These are phyloP conservation scores for Rubus parviflorus DNA, from an alignment of 306 rosid species.

Conservation along the genomic window DNA sequence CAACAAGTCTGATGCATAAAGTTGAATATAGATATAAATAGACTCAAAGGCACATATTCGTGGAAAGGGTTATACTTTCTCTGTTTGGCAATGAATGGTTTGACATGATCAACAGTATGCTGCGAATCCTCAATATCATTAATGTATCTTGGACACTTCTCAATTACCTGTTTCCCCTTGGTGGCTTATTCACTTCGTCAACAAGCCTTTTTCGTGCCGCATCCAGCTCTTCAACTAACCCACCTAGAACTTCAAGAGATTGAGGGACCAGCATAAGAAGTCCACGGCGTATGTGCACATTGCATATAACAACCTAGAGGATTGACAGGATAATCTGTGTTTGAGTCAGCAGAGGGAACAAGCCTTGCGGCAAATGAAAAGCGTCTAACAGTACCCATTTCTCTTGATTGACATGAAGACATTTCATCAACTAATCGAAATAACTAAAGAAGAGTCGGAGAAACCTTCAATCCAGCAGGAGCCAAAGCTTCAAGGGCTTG, in stretches of 20 bases:
- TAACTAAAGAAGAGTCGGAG: conserved; percentile 6
- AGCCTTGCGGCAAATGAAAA: neutral
- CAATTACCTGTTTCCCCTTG: conserved; percentile 77
- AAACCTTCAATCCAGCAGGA: conserved; percentile 88
- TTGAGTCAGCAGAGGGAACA: conserved; percentile 20
- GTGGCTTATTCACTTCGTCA: conserved; percentile 84
- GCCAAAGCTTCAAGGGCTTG: conserved; percentile 70
- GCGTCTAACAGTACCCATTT: neutral
- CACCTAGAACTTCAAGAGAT: conserved; percentile 71
- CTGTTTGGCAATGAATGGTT: neutral
- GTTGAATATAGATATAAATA: no score
- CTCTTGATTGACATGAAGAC: no score
- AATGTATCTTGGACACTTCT: conserved; percentile 5
- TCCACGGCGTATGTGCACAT: conserved; percentile 76
- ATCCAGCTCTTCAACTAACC: conserved; percentile 79
- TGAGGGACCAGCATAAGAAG: conserved; percentile 90
- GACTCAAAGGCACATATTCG: neutral
- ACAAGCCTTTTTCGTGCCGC: conserved; percentile 77
- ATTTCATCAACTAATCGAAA: neutral
- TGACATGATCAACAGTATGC: neutral
- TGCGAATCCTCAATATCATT: conserved; percentile 3
- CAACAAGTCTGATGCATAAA: neutral
- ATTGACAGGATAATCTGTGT: conserved; percentile 31
- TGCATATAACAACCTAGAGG: conserved; percentile 66
- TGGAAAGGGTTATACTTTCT: neutral